Evolutionary conservation across 2,329 filamentous ascomycete genomes (phyloP).

Genomic region (Cadophora luteo-olivacea): DNA sequence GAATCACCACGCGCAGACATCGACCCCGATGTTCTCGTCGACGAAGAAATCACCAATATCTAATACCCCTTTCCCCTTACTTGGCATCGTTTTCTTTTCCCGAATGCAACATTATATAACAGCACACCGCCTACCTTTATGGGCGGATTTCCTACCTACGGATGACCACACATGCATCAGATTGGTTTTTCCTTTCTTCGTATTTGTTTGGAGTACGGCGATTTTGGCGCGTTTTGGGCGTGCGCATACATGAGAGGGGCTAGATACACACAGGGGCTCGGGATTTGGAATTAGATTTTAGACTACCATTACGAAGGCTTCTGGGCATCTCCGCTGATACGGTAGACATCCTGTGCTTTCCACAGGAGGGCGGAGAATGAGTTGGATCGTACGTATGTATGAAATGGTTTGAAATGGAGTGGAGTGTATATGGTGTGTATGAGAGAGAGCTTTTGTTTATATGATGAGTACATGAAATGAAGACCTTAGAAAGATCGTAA

Average conservation of each 20-base stretch:
- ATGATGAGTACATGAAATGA: neutral
- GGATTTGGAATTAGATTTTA: neutral
- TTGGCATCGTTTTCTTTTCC: neutral
- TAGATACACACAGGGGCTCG: neutral
- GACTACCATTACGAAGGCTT: neutral
- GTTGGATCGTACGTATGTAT: neutral
- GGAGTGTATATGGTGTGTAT: neutral
- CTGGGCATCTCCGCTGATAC: neutral
- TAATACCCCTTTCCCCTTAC: neutral
- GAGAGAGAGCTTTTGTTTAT: neutral
- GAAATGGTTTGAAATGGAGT: neutral
- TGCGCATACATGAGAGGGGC: neutral
- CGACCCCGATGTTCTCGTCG: constrained; percentile 31
- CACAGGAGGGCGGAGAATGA: neutral
- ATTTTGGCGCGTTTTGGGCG: neutral
- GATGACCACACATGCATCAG: neutral
- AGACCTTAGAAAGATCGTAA: too few relatives aligned
- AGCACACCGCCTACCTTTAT: neutral
- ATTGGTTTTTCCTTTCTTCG: neutral
- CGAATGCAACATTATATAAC: neutral
- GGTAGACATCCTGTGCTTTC: too few relatives aligned
- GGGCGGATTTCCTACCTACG: neutral
- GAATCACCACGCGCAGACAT: constrained; percentile 2
- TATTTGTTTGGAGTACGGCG: neutral
- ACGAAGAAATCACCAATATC: constrained; percentile 33